Evolutionary conservation across 2,329 filamentous ascomycete genomes (phyloP), one percentile per base, ranked within the genome.

Genomic region (Paecilomyces dactylethromorphus): DNA sequence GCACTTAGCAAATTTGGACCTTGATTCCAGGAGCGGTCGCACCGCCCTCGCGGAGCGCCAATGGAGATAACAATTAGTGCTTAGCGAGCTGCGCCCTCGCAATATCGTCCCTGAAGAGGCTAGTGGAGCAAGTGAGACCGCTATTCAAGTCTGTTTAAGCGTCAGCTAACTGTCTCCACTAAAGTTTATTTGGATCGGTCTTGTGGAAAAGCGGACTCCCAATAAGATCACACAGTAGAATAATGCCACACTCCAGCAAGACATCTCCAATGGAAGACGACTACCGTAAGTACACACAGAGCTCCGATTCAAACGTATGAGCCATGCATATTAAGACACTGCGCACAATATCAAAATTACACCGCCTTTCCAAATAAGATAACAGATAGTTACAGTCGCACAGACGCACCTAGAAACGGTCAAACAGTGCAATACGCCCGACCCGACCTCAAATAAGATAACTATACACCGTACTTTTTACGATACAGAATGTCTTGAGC

Each of bases 1-100:
- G 60, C 63, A 63, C 60, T 60, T 50, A 59, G 58, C 50, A 52
- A 13, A 13, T 26, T 29, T 29, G 26, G 26, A 26, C 24, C 26
- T 29, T 7, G 26, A 29, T 29, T 29, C 26, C 26, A 29, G 26
- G 26, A 29, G 26, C 21, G 10, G 26, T n/a, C 13, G 33, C 11
- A 4, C 10, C 33, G 11, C 35, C 18, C 21, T 52, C 24, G 24
- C 50, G 50, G 50, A 29, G 22, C 50, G n/a, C 50, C 50, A 52
- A 29, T 52, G 22, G 10, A 29, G 21, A n/a, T 1, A 26, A 15
- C 10, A 29, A 45, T 45, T 29, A 13, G 24, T 24, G 11, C 10
- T 21, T 52, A 7, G 7, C 50, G 12, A 45, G 7, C 39, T 6
- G 39, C 39, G 39, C 39, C 15, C 39, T 45, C 39, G 39, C 39